Percentiles rank a stretch among this genome's conserved stretches.
Conservation (phyloP, 352 stramenopile genomes). For the Plasmopara viticola region DNA sequence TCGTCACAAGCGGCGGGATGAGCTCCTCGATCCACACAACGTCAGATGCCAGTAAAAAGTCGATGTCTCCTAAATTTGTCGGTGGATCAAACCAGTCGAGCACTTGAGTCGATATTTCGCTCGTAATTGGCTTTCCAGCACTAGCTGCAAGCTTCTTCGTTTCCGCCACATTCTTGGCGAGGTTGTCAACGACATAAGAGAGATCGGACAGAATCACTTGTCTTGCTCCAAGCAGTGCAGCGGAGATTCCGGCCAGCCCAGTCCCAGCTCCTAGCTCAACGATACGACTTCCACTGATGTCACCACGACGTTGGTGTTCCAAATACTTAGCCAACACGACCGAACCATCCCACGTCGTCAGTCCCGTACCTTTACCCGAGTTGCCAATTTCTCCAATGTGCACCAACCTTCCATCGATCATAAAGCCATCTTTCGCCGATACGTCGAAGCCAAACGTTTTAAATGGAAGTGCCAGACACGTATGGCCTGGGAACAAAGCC, state of each 20-base stretch:
- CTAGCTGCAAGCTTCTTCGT: slow-evolving; percentile 30
- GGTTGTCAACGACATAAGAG: slow-evolving; percentile 81
- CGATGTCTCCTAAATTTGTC: slow-evolving; percentile 49
- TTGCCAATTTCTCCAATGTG: slow-evolving; percentile 68
- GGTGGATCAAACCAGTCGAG: slow-evolving; percentile 68
- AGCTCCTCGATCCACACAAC: slow-evolving; percentile 89
- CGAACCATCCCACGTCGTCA: slow-evolving; percentile 89
- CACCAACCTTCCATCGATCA: slow-evolving; percentile 46
- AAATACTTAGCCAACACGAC: slow-evolving; percentile 90
- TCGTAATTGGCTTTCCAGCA: slow-evolving; percentile 1
- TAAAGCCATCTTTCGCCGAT: slow-evolving; percentile 27
- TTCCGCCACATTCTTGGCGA: slow-evolving; percentile 42
- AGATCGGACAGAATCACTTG: slow-evolving; percentile 84
- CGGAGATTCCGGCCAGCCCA: slow-evolving; percentile 77
- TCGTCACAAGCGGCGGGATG: slow-evolving; percentile 75
- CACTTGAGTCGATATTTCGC: slow-evolving; percentile 25
- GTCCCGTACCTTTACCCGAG: slow-evolving; percentile 76
- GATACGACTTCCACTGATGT: slow-evolving; percentile 37
- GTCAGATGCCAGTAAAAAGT: slow-evolving; percentile 84
- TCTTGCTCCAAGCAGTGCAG: slow-evolving; percentile 64
- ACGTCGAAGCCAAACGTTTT: slow-evolving; percentile 53
- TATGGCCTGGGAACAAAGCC: slow-evolving; percentile 16
- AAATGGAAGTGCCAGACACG: slow-evolving; percentile 39
- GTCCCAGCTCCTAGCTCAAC: slow-evolving; percentile 85
- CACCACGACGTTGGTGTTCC: slow-evolving; percentile 38